Evolutionary conservation across 805 yeast species (phyloP), one percentile per base, ranked within the genome.

Genomic region (Metschnikowia dekortorum): DNA sequence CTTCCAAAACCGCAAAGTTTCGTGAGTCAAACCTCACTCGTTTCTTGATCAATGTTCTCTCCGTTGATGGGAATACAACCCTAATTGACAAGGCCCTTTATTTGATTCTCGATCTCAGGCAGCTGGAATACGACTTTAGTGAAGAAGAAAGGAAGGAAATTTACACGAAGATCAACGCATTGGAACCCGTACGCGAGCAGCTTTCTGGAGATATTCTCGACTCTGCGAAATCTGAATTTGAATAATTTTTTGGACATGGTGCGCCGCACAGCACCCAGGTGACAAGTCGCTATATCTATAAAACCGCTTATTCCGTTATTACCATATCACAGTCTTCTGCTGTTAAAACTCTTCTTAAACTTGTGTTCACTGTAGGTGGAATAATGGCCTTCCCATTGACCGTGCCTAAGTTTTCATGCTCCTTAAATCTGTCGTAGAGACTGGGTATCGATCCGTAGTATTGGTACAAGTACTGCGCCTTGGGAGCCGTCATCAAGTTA

Each of bases 81-180:
- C 69, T 83, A 38, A 69, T 80, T 29, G 91, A 85, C 56, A 82
- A 81, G 63, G 74, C 79, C 0, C 64, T 85, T 53, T 74, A 75
- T 50, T 68, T 84, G 28, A 57, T 85, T 16, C 60, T 74, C 1
- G 76, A 76, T 32, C 65, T 85, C 53, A 66, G 76, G 18, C 57
- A 69, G 7, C 54, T 59, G 47, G 68, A 71, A 11, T 81, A 75
- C 59, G 56, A 66, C 42, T 84, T 84, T 56, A 69, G 66, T 29
- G 65, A 69, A 0, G 67, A 60, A 0, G 87, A 84, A 58, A 48
- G 69, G 10, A 52, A 51, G 0, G 58, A 62, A 34, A 65, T 83
- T 28, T 55, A 62, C 6, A 50, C 52, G 4, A 76, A 71, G 3
- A 68, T 79, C 46, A 57, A 64, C 13, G 62, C 57, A 22, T 68